Base-by-base conservation (phyloP, 2,329 filamentous ascomycete species). In the Penicillium sp. region DNA sequence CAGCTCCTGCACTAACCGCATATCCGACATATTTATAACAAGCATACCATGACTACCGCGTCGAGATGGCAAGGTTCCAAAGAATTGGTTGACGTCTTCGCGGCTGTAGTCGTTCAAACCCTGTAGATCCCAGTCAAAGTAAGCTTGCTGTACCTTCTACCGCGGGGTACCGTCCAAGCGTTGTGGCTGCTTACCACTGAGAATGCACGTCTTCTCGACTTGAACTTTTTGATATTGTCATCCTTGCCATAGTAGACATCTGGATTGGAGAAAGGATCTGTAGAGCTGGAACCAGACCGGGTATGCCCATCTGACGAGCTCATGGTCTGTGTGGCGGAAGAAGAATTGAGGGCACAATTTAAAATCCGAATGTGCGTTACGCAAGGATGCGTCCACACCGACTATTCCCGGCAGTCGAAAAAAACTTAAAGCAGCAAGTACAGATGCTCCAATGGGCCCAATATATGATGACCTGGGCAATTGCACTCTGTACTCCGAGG, bases 201-300 rank as follows among this genome's bases (percentile, higher is more conserved):
- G 61, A 78, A 77, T 5, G 78, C 78, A 53, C 79, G 71, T 48
- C 76, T 71, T 53, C 70, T 68, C 45, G 71, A 65, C 61, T 75
- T 73, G 54, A 71, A 57, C 34, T 63, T 68, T 59, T 71, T 71
- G 53, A 68, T 64, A 55, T 75, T 70, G 51, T 73, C 72, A 45
- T 76, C 71, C 57, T 70, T 64, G 31, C 79, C 78, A 68, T 83
- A 83, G 66, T 83, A 83, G 55, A 81, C 67, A 53, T 78, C 74
- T 8, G 80, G 74, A 34, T 78, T 71, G 33, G 79, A 78, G 60
- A 76, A 77, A 5, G 80, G 80, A 64, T 83, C 80, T 57, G 74
- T 62, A 50, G 74, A 74, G 51, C 68, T 62, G 50, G 75, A 74
- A 52, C 69, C 71, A 35, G 59, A 56, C 48, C 68, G 62, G 56